Base-by-base conservation (phyloP, 2,329 filamentous ascomycete species). In the Harringtonia aguacate region DNA sequence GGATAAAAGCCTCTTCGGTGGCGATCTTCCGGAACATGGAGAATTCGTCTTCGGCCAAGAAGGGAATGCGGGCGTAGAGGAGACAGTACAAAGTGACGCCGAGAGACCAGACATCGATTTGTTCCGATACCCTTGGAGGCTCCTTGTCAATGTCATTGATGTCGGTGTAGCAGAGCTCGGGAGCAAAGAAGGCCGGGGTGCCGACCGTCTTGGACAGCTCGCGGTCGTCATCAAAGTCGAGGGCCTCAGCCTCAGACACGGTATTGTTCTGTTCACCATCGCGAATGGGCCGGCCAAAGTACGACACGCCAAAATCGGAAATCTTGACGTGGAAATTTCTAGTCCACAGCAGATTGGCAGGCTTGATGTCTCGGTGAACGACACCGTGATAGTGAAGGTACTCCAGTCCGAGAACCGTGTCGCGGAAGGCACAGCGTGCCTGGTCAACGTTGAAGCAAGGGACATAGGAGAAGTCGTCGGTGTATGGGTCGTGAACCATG, bases 201-300 rank as follows among this genome's bases (percentile, higher is more conserved):
- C 92, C 92, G 7, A 97, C 92, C 2, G 92, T 97, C 69, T 97
- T 97, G 48, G 92, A 90, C n/a, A 98, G 70, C 60, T 97, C 92
- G 48, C 94, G 79, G 50, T 94, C 89, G 58, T 95, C 87, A 54
- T 95, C 89, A 46, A 94, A 79, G 56, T 94, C 86, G 34, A 79
- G 80, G 12, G 86, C 84, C 60, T 95, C 89, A 1, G 82, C 86
- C 58, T 94, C 86, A 4, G 83, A 83, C 17, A 69, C 80, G 48
- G 66, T 81, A 63, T 88, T 83, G 46, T 86, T 82, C 31, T 79
- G 75, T 54, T 94, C 86, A 43, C 84, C 85, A 38, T 94, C 86
- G 33, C 86, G 76, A 46, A 89, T 84, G 2, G 87, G 87, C 41
- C 87, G 80, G 24, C 92, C 92, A 50, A 98, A 86, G 61, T 97